These are phyloP conservation scores for Pichia thaimueangensis DNA, from an alignment of 805 yeast genomes.

Conservation along the genomic window DNA sequence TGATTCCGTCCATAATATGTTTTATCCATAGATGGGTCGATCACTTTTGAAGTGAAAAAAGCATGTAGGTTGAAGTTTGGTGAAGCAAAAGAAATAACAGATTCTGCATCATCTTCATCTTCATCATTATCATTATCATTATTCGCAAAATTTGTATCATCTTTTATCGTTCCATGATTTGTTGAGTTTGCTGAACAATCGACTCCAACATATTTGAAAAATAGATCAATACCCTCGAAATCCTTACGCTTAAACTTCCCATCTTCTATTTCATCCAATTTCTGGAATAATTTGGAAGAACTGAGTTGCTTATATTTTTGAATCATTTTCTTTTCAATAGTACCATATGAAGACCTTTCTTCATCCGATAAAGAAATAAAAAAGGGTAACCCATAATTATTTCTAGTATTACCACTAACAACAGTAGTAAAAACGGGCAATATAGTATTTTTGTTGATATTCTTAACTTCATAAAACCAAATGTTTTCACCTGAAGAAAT, in stretches of 20 bases:
- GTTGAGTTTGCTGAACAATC: conserved; percentile 6
- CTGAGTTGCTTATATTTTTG: conserved; percentile 41
- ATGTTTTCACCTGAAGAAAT: conserved; percentile 58
- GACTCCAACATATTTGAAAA: conserved; percentile 10
- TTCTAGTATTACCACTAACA: conserved; percentile 34
- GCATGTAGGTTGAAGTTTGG: conserved; percentile 5
- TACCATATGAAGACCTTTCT: conserved; percentile 52
- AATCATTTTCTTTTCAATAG: conserved; percentile 52
- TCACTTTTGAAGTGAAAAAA: conserved; percentile 3
- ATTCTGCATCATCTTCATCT: conserved; percentile 1
- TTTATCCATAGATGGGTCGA: conserved; percentile 7
- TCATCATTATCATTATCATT: not conserved
- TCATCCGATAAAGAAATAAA: conserved; percentile 50
- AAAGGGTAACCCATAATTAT: conserved; percentile 71
- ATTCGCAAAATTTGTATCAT: not conserved
- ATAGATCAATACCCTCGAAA: conserved; percentile 23
- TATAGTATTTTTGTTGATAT: conserved; percentile 43
- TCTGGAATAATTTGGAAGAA: conserved; percentile 34
- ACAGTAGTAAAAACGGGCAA: conserved; percentile 55
- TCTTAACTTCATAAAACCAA: conserved; percentile 46
- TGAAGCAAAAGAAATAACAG: conserved; percentile 6
- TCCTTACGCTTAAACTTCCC: conserved; percentile 18
- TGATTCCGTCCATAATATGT: not conserved
- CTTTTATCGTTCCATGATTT: not conserved
- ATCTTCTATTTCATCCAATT: conserved; percentile 17